These are phyloP conservation scores for Inga oerstediana DNA, from an alignment of 306 rosid species.

Conservation along the genomic window DNA sequence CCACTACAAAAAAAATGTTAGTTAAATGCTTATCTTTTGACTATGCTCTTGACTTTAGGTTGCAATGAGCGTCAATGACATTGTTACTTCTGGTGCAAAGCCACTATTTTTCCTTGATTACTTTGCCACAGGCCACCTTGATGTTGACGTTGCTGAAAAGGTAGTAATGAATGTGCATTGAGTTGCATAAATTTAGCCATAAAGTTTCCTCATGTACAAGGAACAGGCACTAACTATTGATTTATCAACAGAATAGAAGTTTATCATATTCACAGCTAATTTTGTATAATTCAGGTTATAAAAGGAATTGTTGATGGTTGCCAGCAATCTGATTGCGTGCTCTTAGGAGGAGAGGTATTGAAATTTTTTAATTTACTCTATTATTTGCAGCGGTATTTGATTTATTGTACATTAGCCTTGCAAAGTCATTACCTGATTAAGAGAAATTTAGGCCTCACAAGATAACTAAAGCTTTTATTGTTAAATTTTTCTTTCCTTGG, in stretches of 20 bases:
- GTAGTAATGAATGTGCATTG: constrained; percentile 36
- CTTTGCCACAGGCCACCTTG: constrained; percentile 87
- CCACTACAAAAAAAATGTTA: not conserved
- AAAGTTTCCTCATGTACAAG: not conserved
- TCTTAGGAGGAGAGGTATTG: constrained; percentile 96
- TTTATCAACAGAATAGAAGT: not conserved
- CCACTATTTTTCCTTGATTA: constrained; percentile 94
- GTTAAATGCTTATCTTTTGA: not conserved
- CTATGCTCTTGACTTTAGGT: constrained; percentile 54
- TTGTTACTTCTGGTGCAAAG: constrained; percentile 94
- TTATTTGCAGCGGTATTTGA: not conserved
- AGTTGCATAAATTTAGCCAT: not conserved
- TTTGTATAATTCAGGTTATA: constrained; percentile 56
- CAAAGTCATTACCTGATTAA: not conserved
- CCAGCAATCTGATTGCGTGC: constrained; percentile 82
- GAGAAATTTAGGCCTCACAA: not conserved
- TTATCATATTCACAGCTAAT: not conserved
- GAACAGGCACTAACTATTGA: not conserved
- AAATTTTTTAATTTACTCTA: not conserved
- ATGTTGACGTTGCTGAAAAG: constrained; percentile 93
- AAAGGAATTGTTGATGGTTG: constrained; percentile 93
- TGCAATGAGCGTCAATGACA: constrained; percentile 97
- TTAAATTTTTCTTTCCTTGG: not conserved
- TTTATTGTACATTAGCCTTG: not conserved
- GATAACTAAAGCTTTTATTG: not conserved